These are phyloP conservation scores for Lippia alba DNA, from an alignment of 305 asterid genomes.

Conservation along the genomic window DNA sequence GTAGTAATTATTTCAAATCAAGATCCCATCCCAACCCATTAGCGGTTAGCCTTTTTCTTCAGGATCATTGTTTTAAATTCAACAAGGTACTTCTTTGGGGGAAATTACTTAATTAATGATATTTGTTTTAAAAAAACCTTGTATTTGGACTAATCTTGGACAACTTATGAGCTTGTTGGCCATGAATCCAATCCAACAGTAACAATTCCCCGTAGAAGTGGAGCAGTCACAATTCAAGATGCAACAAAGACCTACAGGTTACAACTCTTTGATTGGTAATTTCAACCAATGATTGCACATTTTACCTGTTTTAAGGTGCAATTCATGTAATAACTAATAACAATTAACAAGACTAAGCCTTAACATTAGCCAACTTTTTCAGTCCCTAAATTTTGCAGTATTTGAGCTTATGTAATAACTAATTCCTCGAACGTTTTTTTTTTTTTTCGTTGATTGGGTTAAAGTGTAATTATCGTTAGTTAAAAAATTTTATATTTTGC, in stretches of 20 bases:
- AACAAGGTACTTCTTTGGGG: too few species aligned
- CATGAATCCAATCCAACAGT: slow-evolving; percentile 8
- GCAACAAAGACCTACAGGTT: slow-evolving; percentile 2
- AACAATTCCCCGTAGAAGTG: slow-evolving; percentile 23
- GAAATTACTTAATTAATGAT: too few species aligned
- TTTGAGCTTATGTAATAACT: neutral
- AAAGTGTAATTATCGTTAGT: too few species aligned
- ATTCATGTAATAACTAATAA: slow-evolving; percentile 31
- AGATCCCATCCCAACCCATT: too few species aligned
- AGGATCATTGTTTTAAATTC: too few species aligned
- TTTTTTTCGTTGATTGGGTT: too few species aligned
- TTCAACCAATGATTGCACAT: slow-evolving; percentile 32
- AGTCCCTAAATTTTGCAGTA: neutral
- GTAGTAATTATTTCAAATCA: too few species aligned
- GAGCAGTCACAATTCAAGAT: slow-evolving; percentile 30
- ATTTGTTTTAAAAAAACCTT: neutral
- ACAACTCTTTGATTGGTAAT: slow-evolving; percentile 40
- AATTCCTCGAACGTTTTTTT: too few species aligned
- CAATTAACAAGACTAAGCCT: neutral
- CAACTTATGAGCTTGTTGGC: slow-evolving; percentile 33
- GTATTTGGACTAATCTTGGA: neutral
- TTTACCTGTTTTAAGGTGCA: slow-evolving; percentile 28
- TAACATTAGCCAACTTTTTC: neutral
- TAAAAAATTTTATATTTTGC: slow-evolving; percentile 18
- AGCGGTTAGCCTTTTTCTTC: too few species aligned